Evolutionary conservation across 371 early-diverging fungal species (phyloP).

Genomic region (Mucor irregularis): DNA sequence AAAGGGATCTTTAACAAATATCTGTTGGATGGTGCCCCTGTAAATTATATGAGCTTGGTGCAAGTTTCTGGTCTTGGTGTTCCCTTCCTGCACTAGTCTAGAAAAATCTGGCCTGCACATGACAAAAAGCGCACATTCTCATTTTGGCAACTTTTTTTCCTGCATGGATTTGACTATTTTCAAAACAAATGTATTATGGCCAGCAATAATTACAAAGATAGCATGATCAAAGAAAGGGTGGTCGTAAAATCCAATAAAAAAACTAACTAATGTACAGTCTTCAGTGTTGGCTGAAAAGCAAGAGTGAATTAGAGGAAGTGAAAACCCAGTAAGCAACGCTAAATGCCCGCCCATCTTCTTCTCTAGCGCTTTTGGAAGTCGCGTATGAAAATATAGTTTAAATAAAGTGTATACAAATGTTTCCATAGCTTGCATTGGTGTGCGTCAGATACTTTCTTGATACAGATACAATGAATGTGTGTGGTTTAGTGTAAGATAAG

Average conservation of each 20-base stretch:
- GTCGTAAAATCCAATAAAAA: constrained; percentile 6
- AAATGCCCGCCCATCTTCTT: too few species aligned
- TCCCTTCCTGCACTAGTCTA: constrained; percentile 3
- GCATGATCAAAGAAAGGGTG: constrained; percentile 8
- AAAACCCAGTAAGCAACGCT: constrained; percentile 16
- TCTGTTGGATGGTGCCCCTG: constrained; percentile 3
- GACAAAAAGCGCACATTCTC: neutral
- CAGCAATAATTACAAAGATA: constrained; percentile 10
- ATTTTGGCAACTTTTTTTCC: neutral
- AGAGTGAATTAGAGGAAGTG: constrained; percentile 16
- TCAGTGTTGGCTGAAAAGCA: constrained; percentile 12
- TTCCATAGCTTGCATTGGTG: too few species aligned
- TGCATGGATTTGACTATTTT: constrained; percentile 19
- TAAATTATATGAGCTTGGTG: neutral
- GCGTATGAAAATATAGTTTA: too few species aligned
- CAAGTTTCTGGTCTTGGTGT: constrained; percentile 7
- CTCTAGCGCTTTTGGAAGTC: too few species aligned
- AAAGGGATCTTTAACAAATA: constrained; percentile 1
- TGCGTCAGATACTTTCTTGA: too few species aligned
- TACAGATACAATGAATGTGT: too few species aligned
- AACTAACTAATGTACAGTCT: neutral
- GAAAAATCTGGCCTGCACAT: constrained; percentile 8
- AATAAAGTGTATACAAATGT: too few species aligned
- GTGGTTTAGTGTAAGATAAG: too few species aligned
- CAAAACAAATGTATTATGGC: constrained; percentile 9